Evolutionary conservation across 495 filamentous ascomycete genomes (phyloP), one percentile per base, ranked within the genome.

Genomic region (Neurospora sp.): DNA sequence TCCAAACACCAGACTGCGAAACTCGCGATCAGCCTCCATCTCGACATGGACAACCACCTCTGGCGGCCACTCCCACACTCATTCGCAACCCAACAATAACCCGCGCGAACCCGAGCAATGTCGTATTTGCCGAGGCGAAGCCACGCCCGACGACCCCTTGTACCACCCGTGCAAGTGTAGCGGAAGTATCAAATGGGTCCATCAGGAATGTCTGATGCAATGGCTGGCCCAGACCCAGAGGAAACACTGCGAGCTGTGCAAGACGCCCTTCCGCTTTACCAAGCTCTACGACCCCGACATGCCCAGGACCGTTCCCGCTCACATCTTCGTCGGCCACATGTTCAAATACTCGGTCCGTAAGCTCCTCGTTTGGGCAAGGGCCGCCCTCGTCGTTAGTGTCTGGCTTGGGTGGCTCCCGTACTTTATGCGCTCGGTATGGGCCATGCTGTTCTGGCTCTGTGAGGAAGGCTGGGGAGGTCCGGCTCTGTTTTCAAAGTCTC

Each of bases 81-180:
- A 62, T 41, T 42, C 77, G 11, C 27, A 70, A 49, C 70, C 62
- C 69, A 76, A 70, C 71, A 72, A 75, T 37, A 73, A 76, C 72
- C 77, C 71, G 14, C 77, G 77, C 76, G 90, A 92, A 73, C 83
- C 88, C 39, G 94, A 97, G 79, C 96, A 93, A 31, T 99, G 96
- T 82, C 89, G 96, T 69, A 98, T 99, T 84, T 99, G 96, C 82
- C 88, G 97, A 74, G 93, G 93, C 18, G 96, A 98, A 82, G 93
- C 88, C 31, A 91, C 91, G 0, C 80, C 87, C n/a, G 89, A 93
- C 2, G 96, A 98, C 80, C 93, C 93, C 66, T 86, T 99, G 42
- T 99, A 97, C 86, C 94, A 97, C 79, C 96, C 96, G 3, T 99
- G 96, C 89, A 97, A 96, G 84, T 99, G 96, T 84, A 97, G 93